phyloP scores from a whole-genome alignment of 2,329 filamentous ascomycete genomes.

The Claviceps digitariae region DNA sequence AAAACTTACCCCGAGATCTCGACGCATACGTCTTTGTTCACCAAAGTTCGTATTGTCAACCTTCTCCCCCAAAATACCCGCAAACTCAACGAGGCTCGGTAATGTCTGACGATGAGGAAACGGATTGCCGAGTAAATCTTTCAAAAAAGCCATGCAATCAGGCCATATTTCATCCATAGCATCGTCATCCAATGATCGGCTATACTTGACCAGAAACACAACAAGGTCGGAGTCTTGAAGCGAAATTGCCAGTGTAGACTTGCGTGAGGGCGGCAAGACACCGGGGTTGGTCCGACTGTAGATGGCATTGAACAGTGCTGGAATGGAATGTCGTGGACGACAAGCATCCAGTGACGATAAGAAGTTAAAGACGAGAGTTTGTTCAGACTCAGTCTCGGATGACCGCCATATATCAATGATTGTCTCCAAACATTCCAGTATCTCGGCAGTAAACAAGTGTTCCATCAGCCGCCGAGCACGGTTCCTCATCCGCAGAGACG shows the following conservation, averaged over 20 bases:
- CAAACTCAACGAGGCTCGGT: slow-evolving; percentile 75
- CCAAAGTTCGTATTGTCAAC: slow-evolving; percentile 97
- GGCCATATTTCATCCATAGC: slow-evolving; percentile 97
- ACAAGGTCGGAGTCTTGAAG: slow-evolving; percentile 74
- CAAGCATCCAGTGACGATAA: slow-evolving; percentile 86
- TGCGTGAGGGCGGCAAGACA: slow-evolving; percentile 63
- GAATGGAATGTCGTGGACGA: slow-evolving; percentile 79
- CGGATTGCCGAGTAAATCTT: slow-evolving; percentile 81
- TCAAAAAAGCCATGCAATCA: slow-evolving; percentile 82
- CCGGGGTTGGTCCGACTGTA: slow-evolving; percentile 84
- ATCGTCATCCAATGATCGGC: slow-evolving; percentile 82
- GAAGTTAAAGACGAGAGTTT: slow-evolving; percentile 63
- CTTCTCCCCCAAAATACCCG: slow-evolving; percentile 81
- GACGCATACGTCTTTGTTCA: slow-evolving; percentile 82
- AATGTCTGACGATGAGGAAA: slow-evolving; percentile 89
- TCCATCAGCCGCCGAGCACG: slow-evolving; percentile 77
- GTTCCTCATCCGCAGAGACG: slow-evolving; percentile 81
- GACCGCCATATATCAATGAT: slow-evolving; percentile 72
- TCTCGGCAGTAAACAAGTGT: slow-evolving; percentile 84
- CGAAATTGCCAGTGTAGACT: slow-evolving; percentile 79
- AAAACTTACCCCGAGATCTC: slow-evolving; percentile 65
- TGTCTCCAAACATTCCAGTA: slow-evolving; percentile 85
- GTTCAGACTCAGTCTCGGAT: slow-evolving; percentile 30
- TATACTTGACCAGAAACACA: slow-evolving; percentile 81
- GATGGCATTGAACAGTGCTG: slow-evolving; percentile 88